Conservation (phyloP, 306 rosid genomes). For the Delonix regia region DNA sequence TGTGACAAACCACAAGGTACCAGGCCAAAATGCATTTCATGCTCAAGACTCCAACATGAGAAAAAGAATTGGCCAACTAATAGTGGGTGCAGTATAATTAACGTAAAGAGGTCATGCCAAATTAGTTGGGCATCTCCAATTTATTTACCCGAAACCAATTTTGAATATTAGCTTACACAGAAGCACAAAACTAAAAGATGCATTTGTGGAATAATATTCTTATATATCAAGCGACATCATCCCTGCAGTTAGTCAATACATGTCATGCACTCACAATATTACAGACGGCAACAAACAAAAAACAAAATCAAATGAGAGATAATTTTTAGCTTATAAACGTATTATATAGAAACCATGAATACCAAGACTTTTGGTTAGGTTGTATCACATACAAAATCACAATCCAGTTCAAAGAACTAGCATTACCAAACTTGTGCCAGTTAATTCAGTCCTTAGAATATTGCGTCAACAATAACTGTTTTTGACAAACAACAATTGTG, state of each 20-base stretch:
- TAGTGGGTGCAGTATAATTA: conserved; percentile 32
- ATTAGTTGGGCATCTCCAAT: conserved; percentile 36
- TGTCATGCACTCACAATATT: neutral
- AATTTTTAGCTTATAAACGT: neutral
- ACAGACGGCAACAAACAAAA: neutral
- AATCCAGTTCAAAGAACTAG: neutral
- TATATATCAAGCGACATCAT: neutral
- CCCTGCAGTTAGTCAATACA: neutral
- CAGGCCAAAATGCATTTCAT: conserved; percentile 39
- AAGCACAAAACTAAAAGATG: neutral
- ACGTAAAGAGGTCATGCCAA: conserved; percentile 21
- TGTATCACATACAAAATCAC: neutral
- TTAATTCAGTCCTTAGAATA: neutral
- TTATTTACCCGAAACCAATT: conserved; percentile 43
- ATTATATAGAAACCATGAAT: no score
- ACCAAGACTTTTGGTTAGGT: no score
- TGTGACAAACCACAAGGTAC: conserved; percentile 39
- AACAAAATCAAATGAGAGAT: neutral
- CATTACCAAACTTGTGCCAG: neutral
- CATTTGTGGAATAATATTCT: neutral
- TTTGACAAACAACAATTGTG: neutral
- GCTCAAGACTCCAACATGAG: conserved; percentile 36
- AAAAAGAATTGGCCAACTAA: conserved; percentile 33
- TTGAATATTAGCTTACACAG: conserved; percentile 13
- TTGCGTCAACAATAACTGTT: neutral